Evolutionary conservation across 768 basidiomycete species (phyloP).

Genomic region (Lyophyllum semitale): DNA sequence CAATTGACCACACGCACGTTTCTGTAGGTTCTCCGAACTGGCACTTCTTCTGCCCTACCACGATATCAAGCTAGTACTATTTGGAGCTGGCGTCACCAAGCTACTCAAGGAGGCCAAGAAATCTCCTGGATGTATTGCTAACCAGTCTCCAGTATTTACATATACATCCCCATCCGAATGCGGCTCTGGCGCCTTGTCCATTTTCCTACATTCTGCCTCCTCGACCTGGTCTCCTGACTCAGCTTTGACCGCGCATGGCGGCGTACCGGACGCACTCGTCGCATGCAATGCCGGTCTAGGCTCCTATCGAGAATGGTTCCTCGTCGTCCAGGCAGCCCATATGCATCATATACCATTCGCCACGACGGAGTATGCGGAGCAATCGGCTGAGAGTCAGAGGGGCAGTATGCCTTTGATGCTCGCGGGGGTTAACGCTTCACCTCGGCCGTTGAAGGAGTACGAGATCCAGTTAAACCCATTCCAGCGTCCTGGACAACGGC

Average conservation of each 20-base stretch:
- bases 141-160: conserved; percentile 19
- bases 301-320: conserved; percentile 35
- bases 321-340: conserved; percentile 26
- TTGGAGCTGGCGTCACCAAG: conserved; percentile 32
- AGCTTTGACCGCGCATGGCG: conserved; percentile 8
- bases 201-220: conserved; percentile 27
- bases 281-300: conserved; percentile 41
- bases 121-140: conserved; percentile 26
- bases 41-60: conserved; percentile 43
- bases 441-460: conserved; percentile 10
- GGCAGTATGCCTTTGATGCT: not conserved
- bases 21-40: conserved; percentile 39
- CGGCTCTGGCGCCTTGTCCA: conserved; percentile 33
- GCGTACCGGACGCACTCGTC: conserved; percentile 33
- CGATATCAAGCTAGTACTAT: conserved; percentile 42
- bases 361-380: conserved; percentile 21
- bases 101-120: conserved; percentile 31
- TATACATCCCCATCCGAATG: conserved; percentile 36
- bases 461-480: conserved; percentile 21
- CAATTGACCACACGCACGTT: not conserved
- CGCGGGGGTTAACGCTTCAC: not conserved
- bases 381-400: conserved; percentile 19
- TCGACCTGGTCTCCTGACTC: conserved; percentile 21
- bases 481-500: conserved; percentile 20
- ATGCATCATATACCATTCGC: conserved; percentile 16